These are phyloP conservation scores for Sclerotiophoma versabilis DNA, from an alignment of 2,329 filamentous ascomycete species.

Conservation along the genomic window DNA sequence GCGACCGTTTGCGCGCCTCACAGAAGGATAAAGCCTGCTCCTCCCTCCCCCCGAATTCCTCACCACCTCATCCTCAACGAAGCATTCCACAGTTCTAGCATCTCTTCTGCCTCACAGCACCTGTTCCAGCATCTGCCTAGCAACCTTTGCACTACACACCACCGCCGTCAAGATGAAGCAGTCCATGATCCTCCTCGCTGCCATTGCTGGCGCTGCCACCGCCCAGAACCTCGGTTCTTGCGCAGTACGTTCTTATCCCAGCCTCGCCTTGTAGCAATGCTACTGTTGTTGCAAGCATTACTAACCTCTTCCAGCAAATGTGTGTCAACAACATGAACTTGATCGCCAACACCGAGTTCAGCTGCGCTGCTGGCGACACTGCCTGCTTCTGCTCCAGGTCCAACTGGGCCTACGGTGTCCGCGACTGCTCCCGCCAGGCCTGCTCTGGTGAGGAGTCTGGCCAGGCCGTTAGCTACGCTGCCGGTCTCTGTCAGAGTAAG, in stretches of 20 bases:
- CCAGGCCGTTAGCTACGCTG: conserved; percentile 45
- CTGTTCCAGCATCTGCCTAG: conserved; percentile 30
- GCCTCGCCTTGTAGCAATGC: not conserved
- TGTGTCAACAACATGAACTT: conserved; percentile 58
- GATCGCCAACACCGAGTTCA: conserved; percentile 49
- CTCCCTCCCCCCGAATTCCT: conserved; percentile 15
- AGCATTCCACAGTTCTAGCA: conserved; percentile 18
- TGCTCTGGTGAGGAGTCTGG: conserved; percentile 42
- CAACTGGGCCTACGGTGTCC: conserved; percentile 57
- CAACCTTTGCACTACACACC: conserved; percentile 23
- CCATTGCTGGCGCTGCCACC: conserved; percentile 42
- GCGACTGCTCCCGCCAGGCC: conserved; percentile 56
- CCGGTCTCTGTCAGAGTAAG: conserved; percentile 43
- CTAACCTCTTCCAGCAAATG: conserved; percentile 39
- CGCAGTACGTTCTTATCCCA: conserved; percentile 43
- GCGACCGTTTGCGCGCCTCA: conserved; percentile 16
- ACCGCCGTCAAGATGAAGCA: conserved; percentile 43
- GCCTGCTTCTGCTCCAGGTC: conserved; percentile 55
- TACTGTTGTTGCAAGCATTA: conserved; percentile 3
- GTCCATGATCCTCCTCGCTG: conserved; percentile 48
- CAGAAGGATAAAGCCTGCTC: conserved; percentile 15
- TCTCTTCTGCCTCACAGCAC: conserved; percentile 19
- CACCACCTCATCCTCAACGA: conserved; percentile 17
- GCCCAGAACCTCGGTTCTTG: conserved; percentile 46
- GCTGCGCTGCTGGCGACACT: conserved; percentile 49